phyloP scores from a whole-genome alignment of 2,329 filamentous ascomycete species.

The Aureobasidium sp. region DNA sequence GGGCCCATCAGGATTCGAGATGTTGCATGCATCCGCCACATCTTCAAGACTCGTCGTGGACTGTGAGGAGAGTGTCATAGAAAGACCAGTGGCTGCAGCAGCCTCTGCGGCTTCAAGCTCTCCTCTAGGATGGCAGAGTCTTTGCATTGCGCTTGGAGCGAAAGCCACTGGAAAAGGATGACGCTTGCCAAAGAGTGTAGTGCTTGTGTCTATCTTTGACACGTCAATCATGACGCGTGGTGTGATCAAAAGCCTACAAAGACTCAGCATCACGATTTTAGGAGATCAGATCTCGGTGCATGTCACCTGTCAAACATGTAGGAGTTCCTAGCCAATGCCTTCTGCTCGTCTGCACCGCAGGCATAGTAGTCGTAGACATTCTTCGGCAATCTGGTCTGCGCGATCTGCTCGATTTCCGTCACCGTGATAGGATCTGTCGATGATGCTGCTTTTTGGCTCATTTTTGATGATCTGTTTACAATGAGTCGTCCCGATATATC shows the following conservation, averaged over 20 bases:
- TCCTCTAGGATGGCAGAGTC: conserved; percentile 25
- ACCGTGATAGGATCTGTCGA: conserved; percentile 13
- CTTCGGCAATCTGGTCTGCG: conserved; percentile 7
- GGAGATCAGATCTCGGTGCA: no score
- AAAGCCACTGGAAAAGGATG: conserved; percentile 31
- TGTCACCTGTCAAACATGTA: neutral
- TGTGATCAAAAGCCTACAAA: conserved; percentile 22
- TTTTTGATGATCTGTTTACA: neutral
- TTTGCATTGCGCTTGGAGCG: conserved; percentile 28
- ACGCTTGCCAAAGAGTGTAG: conserved; percentile 39
- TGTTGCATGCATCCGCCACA: conserved; percentile 19
- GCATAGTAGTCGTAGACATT: conserved; percentile 16
- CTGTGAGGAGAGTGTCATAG: conserved; percentile 26
- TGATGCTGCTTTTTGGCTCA: neutral
- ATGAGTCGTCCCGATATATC: no score
- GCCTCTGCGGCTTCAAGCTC: conserved; percentile 28
- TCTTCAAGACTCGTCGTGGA: conserved; percentile 27
- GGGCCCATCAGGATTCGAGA: conserved; percentile 17
- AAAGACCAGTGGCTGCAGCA: conserved; percentile 21
- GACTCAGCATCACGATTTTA: neutral
- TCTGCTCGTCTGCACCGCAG: conserved; percentile 14
- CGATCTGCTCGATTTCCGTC: conserved; percentile 11
- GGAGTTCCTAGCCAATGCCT: conserved; percentile 2
- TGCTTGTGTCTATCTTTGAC: conserved; percentile 33
- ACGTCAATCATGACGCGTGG: conserved; percentile 35